These are phyloP conservation scores for Orbilia blumenaviensis DNA, from an alignment of 2,329 filamentous ascomycete species.

Conservation along the genomic window DNA sequence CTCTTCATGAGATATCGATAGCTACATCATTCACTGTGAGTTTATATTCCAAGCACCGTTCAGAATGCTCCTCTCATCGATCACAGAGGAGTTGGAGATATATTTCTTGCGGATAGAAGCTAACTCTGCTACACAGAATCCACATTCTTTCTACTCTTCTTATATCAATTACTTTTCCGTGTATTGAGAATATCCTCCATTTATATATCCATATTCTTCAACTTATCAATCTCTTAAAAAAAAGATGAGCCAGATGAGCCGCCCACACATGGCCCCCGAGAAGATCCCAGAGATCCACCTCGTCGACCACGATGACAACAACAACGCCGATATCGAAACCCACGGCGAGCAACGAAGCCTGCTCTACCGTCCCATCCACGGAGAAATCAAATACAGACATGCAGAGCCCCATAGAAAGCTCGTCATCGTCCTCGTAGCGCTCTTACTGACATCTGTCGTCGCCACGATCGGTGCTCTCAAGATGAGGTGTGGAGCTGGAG, in stretches of 20 bases:
- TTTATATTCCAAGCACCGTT: too few relatives aligned
- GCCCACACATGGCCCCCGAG: slow-evolving; percentile 4
- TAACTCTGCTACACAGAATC: slow-evolving; percentile 3
- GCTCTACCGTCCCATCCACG: background rate
- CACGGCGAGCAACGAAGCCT: slow-evolving; percentile 12
- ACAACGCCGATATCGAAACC: slow-evolving; percentile 10
- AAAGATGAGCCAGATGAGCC: slow-evolving; percentile 1
- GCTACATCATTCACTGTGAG: too few relatives aligned
- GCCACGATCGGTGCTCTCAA: slow-evolving; percentile 29
- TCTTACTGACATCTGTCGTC: slow-evolving; percentile 17
- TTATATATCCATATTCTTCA: background rate
- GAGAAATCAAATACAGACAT: background rate
- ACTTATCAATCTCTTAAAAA: background rate
- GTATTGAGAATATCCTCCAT: too few relatives aligned
- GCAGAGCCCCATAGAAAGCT: slow-evolving; percentile 15
- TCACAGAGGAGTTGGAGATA: too few relatives aligned
- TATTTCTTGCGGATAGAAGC: too few relatives aligned
- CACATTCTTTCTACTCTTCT: background rate
- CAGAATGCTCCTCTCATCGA: too few relatives aligned
- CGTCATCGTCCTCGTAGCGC: background rate
- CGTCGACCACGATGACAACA: background rate
- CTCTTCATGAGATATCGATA: too few relatives aligned
- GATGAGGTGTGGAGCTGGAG: background rate
- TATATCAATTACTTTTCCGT: too few relatives aligned
- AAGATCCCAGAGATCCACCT: slow-evolving; percentile 41